phyloP scores from a whole-genome alignment of 1,284 basidiomycete species.

The Leccinum pallidistipes region DNA sequence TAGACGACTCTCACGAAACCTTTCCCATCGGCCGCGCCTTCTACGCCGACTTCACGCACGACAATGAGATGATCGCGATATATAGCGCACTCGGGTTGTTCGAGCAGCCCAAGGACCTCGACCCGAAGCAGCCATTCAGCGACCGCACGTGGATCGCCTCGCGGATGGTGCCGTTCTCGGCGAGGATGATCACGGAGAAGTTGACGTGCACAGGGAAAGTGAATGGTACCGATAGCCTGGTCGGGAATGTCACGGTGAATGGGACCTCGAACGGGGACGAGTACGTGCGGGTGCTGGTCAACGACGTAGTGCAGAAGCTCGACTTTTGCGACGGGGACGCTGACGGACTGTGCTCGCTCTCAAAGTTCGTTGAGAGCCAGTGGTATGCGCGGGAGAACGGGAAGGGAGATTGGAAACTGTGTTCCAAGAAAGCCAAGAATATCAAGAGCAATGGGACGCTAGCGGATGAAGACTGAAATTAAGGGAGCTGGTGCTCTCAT shows the following conservation, averaged over 20 bases:
- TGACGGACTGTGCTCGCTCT: background rate
- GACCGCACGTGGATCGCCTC: background rate
- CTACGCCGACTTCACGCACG: slow-evolving; percentile 61
- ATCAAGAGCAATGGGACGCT: background rate
- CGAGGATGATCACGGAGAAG: background rate
- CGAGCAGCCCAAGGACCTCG: slow-evolving; percentile 40
- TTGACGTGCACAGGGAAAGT: background rate
- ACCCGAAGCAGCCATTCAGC: slow-evolving; percentile 41
- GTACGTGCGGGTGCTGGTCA: background rate
- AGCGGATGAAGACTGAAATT: background rate
- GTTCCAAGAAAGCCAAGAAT: background rate
- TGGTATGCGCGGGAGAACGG: background rate
- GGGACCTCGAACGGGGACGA: background rate
- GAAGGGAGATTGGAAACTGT: background rate
- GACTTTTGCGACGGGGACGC: background rate
- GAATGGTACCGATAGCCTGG: background rate
- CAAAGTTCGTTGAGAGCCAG: background rate
- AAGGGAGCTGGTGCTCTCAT: too few species aligned
- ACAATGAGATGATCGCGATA: slow-evolving; percentile 78
- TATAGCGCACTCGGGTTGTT: slow-evolving; percentile 72
- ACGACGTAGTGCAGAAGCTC: background rate
- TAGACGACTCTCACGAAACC: slow-evolving; percentile 59
- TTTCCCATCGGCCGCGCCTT: slow-evolving; percentile 66
- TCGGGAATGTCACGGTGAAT: too few species aligned
- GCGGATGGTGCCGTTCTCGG: background rate